Conservation (phyloP, 2,329 filamentous ascomycete species). For the Colletotrichum melonis region DNA sequence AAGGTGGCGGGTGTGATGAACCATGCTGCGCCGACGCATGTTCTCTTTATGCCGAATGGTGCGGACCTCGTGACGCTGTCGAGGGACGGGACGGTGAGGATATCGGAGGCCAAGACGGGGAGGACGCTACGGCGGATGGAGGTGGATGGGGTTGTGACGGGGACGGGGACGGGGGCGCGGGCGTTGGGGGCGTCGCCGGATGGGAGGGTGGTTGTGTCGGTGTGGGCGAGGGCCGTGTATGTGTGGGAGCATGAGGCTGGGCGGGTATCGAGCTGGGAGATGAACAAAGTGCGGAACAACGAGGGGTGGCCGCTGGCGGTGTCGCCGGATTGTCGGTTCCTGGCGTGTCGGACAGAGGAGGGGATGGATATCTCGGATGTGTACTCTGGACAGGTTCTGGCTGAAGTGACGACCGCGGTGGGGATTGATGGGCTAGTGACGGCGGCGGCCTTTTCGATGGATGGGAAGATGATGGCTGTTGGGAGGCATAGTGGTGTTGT, state of each 20-base stretch:
- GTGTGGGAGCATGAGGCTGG: constrained; percentile 49
- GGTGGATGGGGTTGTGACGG: constrained; percentile 41
- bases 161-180: constrained; percentile 41
- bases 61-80: constrained; percentile 49
- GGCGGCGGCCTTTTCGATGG: constrained; percentile 47
- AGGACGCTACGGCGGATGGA: constrained; percentile 52
- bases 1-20: constrained; percentile 46
- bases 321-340: constrained; percentile 50
- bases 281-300: constrained; percentile 44
- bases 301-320: constrained; percentile 56
- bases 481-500: constrained; percentile 49
- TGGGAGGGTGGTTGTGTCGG: constrained; percentile 47
- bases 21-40: constrained; percentile 52
- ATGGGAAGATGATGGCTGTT: constrained; percentile 45
- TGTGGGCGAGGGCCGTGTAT: constrained; percentile 53
- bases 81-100: constrained; percentile 50
- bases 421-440: constrained; percentile 44
- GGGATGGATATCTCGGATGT: constrained; percentile 55
- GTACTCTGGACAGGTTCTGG: constrained; percentile 45
- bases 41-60: constrained; percentile 46
- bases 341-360: constrained; percentile 53
- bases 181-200: constrained; percentile 47
- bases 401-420: constrained; percentile 38
- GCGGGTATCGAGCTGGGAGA: constrained; percentile 48
- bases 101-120: constrained; percentile 46